Percentiles rank a stretch among this genome's conserved stretches.
Conservation (phyloP, 441 rosid species). For the Corymbia citriodora region DNA sequence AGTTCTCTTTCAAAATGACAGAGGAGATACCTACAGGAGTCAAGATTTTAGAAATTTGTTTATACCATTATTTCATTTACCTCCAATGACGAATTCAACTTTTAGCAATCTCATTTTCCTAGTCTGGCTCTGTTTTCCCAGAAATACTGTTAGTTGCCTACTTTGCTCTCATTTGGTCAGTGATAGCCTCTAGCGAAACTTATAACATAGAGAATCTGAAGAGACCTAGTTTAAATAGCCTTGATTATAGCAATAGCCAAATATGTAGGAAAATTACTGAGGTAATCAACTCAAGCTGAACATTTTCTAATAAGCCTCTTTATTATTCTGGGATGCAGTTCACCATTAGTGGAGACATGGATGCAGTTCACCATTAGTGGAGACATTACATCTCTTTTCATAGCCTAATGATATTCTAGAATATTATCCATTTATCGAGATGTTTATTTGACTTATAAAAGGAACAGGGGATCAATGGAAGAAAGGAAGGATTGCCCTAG, state of each 20-base stretch:
- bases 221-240: background rate
- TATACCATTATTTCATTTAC: background rate
- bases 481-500: background rate
- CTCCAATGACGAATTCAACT: background rate
- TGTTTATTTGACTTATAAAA: background rate
- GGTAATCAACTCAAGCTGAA: background rate
- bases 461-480: background rate
- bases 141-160: background rate
- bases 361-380: background rate
- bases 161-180: background rate
- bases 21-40: background rate
- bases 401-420: background rate
- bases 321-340: background rate
- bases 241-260: background rate
- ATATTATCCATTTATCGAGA: background rate
- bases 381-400: background rate
- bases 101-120: background rate
- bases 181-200: background rate
- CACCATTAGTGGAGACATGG: no score
- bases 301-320: background rate
- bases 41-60: background rate
- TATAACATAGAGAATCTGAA: background rate
- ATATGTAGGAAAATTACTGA: background rate
- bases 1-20: background rate
- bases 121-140: background rate